These are phyloP conservation scores for Cymbidium sinense DNA, from an alignment of 106 monocot species.

Conservation along the genomic window DNA sequence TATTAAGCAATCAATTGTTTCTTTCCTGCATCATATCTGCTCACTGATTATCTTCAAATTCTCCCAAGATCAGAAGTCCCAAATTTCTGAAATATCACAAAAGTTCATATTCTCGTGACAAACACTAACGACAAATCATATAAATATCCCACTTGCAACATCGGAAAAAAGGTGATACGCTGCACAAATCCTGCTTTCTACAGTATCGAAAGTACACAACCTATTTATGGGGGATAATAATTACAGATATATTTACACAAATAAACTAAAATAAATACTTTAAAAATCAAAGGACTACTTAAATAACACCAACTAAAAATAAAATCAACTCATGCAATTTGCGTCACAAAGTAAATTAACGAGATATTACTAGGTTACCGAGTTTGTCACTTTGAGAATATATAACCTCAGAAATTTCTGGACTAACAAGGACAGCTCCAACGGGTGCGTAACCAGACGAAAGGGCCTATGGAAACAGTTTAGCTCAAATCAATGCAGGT, in stretches of 20 bases:
- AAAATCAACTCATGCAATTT: background rate
- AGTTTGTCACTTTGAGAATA: slow-evolving; percentile 95
- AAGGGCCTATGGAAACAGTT: slow-evolving; percentile 60
- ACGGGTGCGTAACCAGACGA: slow-evolving; percentile 95
- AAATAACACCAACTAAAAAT: background rate
- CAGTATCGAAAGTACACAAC: too few relatives aligned
- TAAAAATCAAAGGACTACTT: background rate
- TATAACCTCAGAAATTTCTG: slow-evolving; percentile 86
- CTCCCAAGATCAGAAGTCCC: too few relatives aligned
- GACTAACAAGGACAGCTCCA: slow-evolving; percentile 89
- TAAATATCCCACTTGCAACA: too few relatives aligned
- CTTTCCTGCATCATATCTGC: too few relatives aligned
- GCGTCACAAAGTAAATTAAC: background rate
- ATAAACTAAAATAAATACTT: background rate
- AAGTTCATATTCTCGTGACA: too few relatives aligned
- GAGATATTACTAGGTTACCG: slow-evolving; percentile 28
- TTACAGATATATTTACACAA: too few relatives aligned
- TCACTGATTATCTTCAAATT: too few relatives aligned
- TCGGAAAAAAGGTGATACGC: too few relatives aligned
- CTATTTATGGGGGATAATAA: background rate
- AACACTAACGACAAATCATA: too few relatives aligned
- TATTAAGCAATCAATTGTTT: too few relatives aligned
- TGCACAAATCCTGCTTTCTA: too few relatives aligned
- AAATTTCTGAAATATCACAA: too few relatives aligned
- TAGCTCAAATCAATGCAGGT: background rate